Base-by-base conservation (phyloP, 1,284 basidiomycete genomes). In the Melampsora americana region DNA sequence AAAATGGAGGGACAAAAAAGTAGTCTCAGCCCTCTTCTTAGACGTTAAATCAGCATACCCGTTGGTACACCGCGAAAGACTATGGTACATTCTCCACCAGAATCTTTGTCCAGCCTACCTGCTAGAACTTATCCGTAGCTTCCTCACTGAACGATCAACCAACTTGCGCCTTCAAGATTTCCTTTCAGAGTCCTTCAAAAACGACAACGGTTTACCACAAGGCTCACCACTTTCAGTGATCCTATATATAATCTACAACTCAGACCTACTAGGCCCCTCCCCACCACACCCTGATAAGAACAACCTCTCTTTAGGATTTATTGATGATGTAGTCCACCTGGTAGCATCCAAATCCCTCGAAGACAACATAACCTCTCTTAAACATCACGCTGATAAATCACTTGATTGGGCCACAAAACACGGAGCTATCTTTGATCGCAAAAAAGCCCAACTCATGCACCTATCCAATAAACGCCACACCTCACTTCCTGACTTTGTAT, bases 311-410 rank as follows among this genome's bases (percentile, higher is more conserved):
- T n/a, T 70, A 30, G 69, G 56, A 3, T 70, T 42, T 35, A 44
- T 70, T 30, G 56, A 70, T 61, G 69, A 70, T 61, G 56, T 70
- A 14, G 67, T 69, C 20, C 67, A 53, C n/a, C 20, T 69, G 6
- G 46, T 23, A n/a, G n/a, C n/a, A n/a, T n/a, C n/a, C n/a, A n/a
- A n/a, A n/a, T n/a, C n/a, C n/a, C n/a, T n/a, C n/a, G 14, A 53
- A 46, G 28, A 28, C 7, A 2, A 23, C 2, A 18, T 30, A n/a
- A n/a, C 23, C 6, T 14, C 50, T 6, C 14, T 2, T 4, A 18
- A 26, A n/a, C n/a, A n/a, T n/a, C n/a, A n/a, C n/a, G n/a, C n/a
- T n/a, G n/a, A n/a, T n/a, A n/a, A 35, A 6, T 69, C 67, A 32
- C 6, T 53, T 5, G 20, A 23, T 16, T 69, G 67, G 67, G 67